Base-by-base conservation (phyloP, 2,329 filamentous ascomycete species). In the Ascochyta rabiei region DNA sequence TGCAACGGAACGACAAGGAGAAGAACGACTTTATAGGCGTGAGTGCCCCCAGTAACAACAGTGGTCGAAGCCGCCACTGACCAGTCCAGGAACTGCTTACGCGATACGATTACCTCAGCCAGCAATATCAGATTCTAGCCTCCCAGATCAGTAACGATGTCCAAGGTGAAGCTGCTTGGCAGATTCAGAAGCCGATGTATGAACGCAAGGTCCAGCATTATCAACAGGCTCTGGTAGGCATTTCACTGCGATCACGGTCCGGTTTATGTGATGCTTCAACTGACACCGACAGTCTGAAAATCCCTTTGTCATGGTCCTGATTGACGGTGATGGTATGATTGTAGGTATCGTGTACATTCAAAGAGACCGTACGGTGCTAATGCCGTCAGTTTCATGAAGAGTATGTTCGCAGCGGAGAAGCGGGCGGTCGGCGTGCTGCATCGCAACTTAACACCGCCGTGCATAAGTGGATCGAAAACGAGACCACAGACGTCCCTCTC, bases 251-350 rank as follows among this genome's bases (percentile, higher is more conserved):
- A 7, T 39, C n/a, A 23, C 21, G n/a, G 10, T 10, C n/a, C n/a
- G 15, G n/a, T 15, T 16, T 1, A 3, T 7, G 6, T 13, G 3
- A 15, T 16, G 7, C 30, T 21, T 23, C 33, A 15, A 7, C 57
- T 56, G 3, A 62, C n/a, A 15, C 40, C n/a, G 7, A 16, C 30
- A 57, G 54, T 45, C 53, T 16, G 61, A 61, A 3, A 80, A 84
- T 69, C 78, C 82, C 4, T 85, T 82, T 60, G 75, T 85, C 35
- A 68, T 83, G 15, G 75, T 83, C 28, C 73, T 86, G 31, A 75
- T 86, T 43, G 83, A 86, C 61, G 83, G 81, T 35, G 81, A 84
- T 59, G 80, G 79, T 39, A 80, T 83, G 70, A 77, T 85, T 57
- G 63, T 63, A 21, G 55, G 62, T 37, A 8, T 4, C 15, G 1